Evolutionary conservation across 2,329 filamentous ascomycete species (phyloP).

Genomic region (Tricladium varicosporioides): DNA sequence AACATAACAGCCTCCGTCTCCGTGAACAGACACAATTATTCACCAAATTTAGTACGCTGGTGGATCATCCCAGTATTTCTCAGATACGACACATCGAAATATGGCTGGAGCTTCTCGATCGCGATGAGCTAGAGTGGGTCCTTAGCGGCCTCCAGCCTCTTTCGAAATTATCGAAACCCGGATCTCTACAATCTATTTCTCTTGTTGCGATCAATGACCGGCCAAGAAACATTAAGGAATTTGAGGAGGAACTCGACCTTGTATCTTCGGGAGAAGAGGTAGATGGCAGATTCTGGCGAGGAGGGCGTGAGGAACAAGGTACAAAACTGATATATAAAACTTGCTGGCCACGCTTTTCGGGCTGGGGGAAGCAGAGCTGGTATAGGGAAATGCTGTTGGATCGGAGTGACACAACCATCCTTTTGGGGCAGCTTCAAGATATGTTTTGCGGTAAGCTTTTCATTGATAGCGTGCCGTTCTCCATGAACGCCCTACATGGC

Average conservation of each 20-base stretch:
- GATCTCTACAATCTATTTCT: conserved; percentile 24
- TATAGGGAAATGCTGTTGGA: conserved; percentile 31
- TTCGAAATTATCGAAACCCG: conserved; percentile 12
- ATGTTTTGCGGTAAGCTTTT: conserved; percentile 27
- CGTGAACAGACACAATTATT: conserved; percentile 19
- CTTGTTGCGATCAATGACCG: conserved; percentile 26
- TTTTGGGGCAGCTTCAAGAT: conserved; percentile 23
- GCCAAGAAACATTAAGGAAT: conserved; percentile 26
- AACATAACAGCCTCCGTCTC: conserved; percentile 25
- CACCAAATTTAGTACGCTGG: conserved; percentile 16
- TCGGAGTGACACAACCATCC: conserved; percentile 21
- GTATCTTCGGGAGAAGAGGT: conserved; percentile 22
- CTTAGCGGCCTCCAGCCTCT: conserved; percentile 18
- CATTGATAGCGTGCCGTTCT: conserved; percentile 24
- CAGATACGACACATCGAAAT: conserved; percentile 25
- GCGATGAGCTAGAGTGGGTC: conserved; percentile 32
- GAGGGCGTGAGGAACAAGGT: conserved; percentile 2
- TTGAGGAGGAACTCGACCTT: conserved; percentile 26
- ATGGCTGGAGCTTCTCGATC: conserved; percentile 29
- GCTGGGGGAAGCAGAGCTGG: conserved; percentile 33
- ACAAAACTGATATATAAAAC: conserved; percentile 26
- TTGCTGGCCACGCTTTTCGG: conserved; percentile 30
- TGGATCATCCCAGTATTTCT: conserved; percentile 13
- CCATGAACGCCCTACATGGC: conserved; percentile 8
- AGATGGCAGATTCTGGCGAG: conserved; percentile 28